Base-by-base conservation (phyloP, 108 stramenopile species). In the Pseudonitzschia delicatissima region DNA sequence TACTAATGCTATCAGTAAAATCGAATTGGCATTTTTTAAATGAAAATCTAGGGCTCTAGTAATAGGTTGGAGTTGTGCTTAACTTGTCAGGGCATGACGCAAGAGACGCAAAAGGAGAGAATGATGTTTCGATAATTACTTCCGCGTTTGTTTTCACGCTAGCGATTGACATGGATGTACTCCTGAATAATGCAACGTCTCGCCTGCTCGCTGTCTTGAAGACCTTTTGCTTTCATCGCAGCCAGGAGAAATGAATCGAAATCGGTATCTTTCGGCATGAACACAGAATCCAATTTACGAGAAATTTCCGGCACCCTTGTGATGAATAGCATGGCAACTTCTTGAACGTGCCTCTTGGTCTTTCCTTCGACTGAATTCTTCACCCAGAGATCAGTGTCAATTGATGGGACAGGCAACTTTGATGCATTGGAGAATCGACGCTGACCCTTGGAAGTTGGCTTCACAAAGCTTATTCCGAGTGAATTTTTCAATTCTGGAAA, bases 401-500 rank as follows among this genome's bases (percentile, higher is more conserved):
- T 34, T n/a, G 60, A 45, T 5, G 53, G 51, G n/a, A 48, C 25
- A 11, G 28, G 5, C 45, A 42, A 21, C 7, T 63, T 48, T 3
- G 13, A 25, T 2, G 74, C 68, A 6, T 69, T 33, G 1, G 44
- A 37, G 39, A 76, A 76, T 7, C 74, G 74, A 4, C 68, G 67
- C 50, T 62, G 62, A 5, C 62, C 50, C 45, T 76, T 76, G 40
- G 51, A 17, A 17, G 63, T 57, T 20, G 74, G 42, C 9, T 34
- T 13, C 17, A 61, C 53, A 49, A 69, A 68, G 13, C 32, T 36
- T 35, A 76, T 59, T 17, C 50, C 59, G 5, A 76, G 45, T 6
- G 66, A 63, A 50, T 52, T 39, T 9, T 68, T 23, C 36, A 83
- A 55, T 36, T 83, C 82, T 4, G 82, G 74, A 52, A 83, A 83